Conservation (phyloP, 2,329 filamentous ascomycete genomes). For the Diaporthe eres region DNA sequence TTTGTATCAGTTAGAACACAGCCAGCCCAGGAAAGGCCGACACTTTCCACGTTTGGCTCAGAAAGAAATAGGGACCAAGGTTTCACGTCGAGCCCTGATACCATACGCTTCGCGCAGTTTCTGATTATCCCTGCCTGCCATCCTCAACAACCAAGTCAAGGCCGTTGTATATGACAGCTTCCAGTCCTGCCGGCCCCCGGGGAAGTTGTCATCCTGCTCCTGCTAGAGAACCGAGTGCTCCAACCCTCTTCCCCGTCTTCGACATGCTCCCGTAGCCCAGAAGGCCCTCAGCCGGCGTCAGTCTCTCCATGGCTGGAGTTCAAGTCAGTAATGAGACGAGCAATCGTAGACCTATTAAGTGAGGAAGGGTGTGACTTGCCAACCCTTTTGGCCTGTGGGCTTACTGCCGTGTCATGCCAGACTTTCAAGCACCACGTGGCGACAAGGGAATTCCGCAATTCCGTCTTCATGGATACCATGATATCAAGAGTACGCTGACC, state of each 20-base stretch:
- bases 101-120: no score
- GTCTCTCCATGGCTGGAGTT: neutral
- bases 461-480: neutral
- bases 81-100: no score
- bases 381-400: neutral
- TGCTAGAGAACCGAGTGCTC: neutral
- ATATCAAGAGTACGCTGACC: neutral
- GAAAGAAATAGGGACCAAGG: no score
- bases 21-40: no score
- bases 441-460: neutral
- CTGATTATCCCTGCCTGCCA: no score
- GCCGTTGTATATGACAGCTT: no score
- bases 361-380: neutral
- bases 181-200: neutral
- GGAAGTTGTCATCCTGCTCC: neutral
- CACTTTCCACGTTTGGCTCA: no score
- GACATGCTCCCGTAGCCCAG: neutral
- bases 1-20: no score
- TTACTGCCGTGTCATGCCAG: neutral
- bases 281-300: neutral
- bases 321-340: neutral
- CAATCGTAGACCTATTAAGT: rapidly evolving
- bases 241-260: neutral
- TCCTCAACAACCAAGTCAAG: no score
- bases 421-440: neutral